These are phyloP conservation scores for Neurospora hispaniola DNA, from an alignment of 495 filamentous ascomycete species.

Conservation along the genomic window DNA sequence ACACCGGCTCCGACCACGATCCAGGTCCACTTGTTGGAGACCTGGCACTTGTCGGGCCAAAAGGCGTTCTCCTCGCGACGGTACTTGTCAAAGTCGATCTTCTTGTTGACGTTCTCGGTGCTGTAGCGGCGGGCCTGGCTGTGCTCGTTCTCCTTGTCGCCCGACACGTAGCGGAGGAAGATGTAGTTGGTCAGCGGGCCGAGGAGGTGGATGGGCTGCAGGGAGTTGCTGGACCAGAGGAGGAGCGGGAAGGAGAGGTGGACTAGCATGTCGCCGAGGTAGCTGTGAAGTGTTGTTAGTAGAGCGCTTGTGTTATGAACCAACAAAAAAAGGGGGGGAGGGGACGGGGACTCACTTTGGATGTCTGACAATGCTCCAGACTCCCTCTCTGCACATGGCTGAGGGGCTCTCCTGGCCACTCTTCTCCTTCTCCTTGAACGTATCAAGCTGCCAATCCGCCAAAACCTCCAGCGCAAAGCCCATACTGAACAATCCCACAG, in stretches of 20 bases:
- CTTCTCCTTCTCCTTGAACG: conserved; percentile 23
- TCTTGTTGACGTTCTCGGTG: conserved; percentile 35
- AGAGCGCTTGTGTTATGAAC: no score
- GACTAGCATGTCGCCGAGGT: conserved; percentile 46
- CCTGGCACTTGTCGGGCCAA: conserved; percentile 40
- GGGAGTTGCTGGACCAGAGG: conserved; percentile 39
- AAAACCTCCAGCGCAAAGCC: conserved; percentile 44
- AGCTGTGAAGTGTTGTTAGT: conserved; percentile 26
- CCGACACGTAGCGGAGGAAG: conserved; percentile 44
- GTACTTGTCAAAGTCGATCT: conserved; percentile 37
- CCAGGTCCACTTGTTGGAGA: conserved; percentile 45
- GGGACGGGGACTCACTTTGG: conserved; percentile 40
- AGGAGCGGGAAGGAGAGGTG: conserved; percentile 41
- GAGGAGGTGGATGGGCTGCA: conserved; percentile 42
- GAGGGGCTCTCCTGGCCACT: conserved; percentile 8
- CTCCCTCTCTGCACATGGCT: conserved; percentile 38
- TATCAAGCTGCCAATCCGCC: conserved; percentile 42
- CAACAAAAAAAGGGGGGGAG: no score
- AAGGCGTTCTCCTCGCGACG: conserved; percentile 44
- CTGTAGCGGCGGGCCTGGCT: conserved; percentile 40
- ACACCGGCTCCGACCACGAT: conserved; percentile 36
- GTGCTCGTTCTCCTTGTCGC: conserved; percentile 43
- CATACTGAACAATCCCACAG: conserved; percentile 42
- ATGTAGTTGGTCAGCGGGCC: conserved; percentile 47
- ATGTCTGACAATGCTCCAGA: conserved; percentile 51